Conservation (phyloP, 75 land plant species). For the Gnetum montanum region DNA sequence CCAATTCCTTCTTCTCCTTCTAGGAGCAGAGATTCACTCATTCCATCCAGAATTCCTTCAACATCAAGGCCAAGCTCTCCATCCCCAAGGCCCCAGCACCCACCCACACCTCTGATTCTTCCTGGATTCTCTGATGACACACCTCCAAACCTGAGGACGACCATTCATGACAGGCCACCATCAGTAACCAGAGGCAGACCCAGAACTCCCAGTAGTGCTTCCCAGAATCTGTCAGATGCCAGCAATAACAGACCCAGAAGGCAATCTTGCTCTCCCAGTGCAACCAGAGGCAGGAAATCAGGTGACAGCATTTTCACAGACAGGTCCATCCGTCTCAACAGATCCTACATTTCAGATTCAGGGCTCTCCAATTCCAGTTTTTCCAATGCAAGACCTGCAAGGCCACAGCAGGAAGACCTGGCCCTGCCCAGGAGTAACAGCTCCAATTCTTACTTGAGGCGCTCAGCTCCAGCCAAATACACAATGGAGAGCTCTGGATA, state of each 20-base stretch:
- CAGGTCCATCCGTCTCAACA: conserved; percentile 7
- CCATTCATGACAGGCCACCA: conserved; percentile 45
- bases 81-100: conserved; percentile 36
- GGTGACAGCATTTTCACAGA: conserved; percentile 18
- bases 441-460: conserved; percentile 3
- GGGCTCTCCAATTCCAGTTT: conserved; percentile 33
- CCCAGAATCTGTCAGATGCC: conserved; percentile 22
- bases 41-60: conserved; percentile 26
- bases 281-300: conserved; percentile 35
- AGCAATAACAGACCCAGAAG: conserved; percentile 24
- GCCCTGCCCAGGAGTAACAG: conserved; percentile 9
- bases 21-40: conserved; percentile 18
- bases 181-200: conserved; percentile 67
- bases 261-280: conserved; percentile 56
- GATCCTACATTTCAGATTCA: conserved; percentile 8
- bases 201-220: conserved; percentile 24
- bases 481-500: conserved; percentile 58
- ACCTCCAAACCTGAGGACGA: conserved; percentile 57
- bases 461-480: conserved; percentile 21
- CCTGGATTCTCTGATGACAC: conserved; percentile 61
- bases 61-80: conserved; percentile 47
- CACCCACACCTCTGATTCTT: conserved; percentile 41
- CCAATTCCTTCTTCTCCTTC: conserved; percentile 42
- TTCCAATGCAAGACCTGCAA: conserved; percentile 42
- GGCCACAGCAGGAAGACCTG: conserved; percentile 39